These are phyloP conservation scores for Aspergillus sclerotioniger DNA, from an alignment of 495 filamentous ascomycete genomes.

Conservation along the genomic window DNA sequence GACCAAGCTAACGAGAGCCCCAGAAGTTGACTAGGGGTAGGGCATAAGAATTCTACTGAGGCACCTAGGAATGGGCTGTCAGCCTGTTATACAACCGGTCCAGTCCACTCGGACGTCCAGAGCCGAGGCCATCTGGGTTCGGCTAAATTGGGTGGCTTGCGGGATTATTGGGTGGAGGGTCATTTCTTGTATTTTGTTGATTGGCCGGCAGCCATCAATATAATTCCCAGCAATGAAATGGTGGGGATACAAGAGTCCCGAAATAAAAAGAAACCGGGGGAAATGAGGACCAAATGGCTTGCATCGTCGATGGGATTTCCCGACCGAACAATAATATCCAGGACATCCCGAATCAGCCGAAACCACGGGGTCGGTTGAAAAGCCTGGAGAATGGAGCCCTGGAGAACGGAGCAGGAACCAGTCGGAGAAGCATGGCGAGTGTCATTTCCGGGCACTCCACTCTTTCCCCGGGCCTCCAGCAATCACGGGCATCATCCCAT, in stretches of 20 bases:
- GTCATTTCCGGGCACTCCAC: background rate
- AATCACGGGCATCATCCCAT: background rate
- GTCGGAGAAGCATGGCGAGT: background rate
- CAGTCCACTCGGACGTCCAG: background rate
- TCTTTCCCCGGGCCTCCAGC: background rate
- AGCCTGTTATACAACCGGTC: too few relatives aligned
- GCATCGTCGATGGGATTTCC: background rate
- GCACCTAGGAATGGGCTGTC: too few relatives aligned
- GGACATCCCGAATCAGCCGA: background rate
- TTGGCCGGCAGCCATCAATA: background rate
- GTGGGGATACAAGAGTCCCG: background rate
- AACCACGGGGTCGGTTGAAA: slow-evolving; percentile 7
- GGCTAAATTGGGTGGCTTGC: background rate
- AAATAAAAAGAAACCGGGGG: background rate
- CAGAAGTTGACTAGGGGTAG: too few relatives aligned
- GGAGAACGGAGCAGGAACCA: background rate
- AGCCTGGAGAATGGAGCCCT: slow-evolving; percentile 1
- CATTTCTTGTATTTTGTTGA: background rate
- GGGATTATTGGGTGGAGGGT: background rate
- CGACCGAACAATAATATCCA: background rate
- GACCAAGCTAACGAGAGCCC: too few relatives aligned
- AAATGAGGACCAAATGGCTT: background rate
- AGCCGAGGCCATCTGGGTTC: background rate
- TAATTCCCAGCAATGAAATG: background rate
- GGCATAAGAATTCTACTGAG: too few relatives aligned